These are phyloP conservation scores for Lyophyllum atratum DNA, from an alignment of 768 basidiomycete species.

Conservation along the genomic window DNA sequence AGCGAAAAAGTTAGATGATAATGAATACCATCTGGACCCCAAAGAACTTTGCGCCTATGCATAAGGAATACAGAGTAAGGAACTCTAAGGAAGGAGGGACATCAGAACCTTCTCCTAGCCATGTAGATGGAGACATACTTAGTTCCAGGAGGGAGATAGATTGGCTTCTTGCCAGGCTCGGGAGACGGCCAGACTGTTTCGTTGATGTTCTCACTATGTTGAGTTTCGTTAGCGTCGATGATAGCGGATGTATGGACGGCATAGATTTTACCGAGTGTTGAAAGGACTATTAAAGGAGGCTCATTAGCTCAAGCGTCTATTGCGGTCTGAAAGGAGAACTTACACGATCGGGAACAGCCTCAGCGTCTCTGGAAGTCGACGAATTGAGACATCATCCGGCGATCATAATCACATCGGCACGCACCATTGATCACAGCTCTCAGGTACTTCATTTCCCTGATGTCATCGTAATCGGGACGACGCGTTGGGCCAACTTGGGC, in stretches of 20 bases:
- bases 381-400: not conserved
- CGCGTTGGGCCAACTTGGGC: constrained; percentile 47
- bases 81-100: constrained; percentile 25
- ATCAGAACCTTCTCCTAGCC: not conserved
- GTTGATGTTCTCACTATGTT: constrained; percentile 44
- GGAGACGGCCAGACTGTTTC: constrained; percentile 50
- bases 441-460: constrained; percentile 64
- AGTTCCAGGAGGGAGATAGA: constrained; percentile 54
- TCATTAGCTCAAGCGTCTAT: not conserved
- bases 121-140: constrained; percentile 33
- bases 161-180: constrained; percentile 46
- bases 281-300: constrained; percentile 38
- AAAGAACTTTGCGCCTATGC: constrained; percentile 66
- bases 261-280: constrained; percentile 41
- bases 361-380: constrained; percentile 43
- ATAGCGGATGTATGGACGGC: not conserved
- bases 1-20: not conserved
- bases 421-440: constrained; percentile 67
- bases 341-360: constrained; percentile 59
- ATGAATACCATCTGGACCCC: constrained; percentile 67
- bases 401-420: not conserved
- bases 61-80: constrained; percentile 62
- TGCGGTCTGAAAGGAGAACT: constrained; percentile 6
- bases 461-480: constrained; percentile 55
- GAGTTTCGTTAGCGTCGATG: not conserved